phyloP scores from a whole-genome alignment of 768 basidiomycete species.

The Trametes cingulata region DNA sequence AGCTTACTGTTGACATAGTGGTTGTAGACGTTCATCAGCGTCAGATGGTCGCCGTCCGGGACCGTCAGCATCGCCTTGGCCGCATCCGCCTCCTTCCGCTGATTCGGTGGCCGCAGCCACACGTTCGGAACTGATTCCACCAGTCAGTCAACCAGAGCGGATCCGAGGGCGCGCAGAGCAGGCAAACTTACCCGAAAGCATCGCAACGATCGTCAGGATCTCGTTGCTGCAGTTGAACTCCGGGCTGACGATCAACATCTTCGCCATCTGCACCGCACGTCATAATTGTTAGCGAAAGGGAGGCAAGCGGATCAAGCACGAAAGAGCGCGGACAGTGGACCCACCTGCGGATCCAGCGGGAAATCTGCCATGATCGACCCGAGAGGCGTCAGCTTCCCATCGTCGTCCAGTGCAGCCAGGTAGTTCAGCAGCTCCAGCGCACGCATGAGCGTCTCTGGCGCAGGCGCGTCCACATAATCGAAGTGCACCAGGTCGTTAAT shows the following conservation, averaged over 20 bases:
- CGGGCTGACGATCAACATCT: conserved; percentile 91
- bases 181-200: conserved; percentile 80
- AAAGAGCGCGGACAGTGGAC: conserved; percentile 25
- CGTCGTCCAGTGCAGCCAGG: conserved; percentile 90
- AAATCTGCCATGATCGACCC: conserved; percentile 97
- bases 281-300: neutral
- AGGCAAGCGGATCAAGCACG: too few relatives aligned
- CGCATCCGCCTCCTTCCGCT: conserved; percentile 86
- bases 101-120: conserved; percentile 90
- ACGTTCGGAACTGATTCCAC: conserved; percentile 74
- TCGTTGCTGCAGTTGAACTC: conserved; percentile 97
- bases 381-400: conserved; percentile 84
- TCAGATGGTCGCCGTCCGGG: conserved; percentile 96
- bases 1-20: conserved; percentile 78
- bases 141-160: neutral
- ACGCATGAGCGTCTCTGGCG: conserved; percentile 84
- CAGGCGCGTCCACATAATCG: conserved; percentile 33
- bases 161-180: neutral
- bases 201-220: conserved; percentile 91
- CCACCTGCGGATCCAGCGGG: conserved; percentile 94
- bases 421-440: conserved; percentile 93
- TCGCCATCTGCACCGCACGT: conserved; percentile 61
- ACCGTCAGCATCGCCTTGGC: conserved; percentile 88
- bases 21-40: conserved; percentile 93
- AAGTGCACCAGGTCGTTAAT: conserved; percentile 55